A percentile compares a stretch with the other conserved stretches of the same genome.
phyloP scores from a whole-genome alignment of 371 early-diverging fungal species.

The Blakeslea trispora region DNA sequence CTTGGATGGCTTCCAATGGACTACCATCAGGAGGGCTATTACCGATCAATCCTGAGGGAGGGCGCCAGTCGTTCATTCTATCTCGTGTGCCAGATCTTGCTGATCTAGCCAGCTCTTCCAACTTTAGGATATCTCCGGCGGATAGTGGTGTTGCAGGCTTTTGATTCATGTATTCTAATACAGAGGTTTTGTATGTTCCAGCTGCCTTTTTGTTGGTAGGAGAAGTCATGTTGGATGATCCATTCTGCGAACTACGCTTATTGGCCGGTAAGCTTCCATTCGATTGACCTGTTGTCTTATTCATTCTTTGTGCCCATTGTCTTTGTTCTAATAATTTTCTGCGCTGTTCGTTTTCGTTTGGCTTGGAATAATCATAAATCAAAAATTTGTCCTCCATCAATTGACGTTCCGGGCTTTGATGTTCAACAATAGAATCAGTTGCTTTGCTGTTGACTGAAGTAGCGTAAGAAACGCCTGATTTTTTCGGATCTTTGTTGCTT shows the following conservation, averaged over 20 bases:
- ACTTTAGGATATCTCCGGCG: slow-evolving; percentile 44
- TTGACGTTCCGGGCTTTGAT: slow-evolving; percentile 43
- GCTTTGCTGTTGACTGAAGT: slow-evolving; percentile 26
- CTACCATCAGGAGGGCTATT: slow-evolving; percentile 16
- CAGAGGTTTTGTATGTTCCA: slow-evolving; percentile 41
- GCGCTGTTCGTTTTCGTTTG: slow-evolving; percentile 35
- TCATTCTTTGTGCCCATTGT: slow-evolving; percentile 46
- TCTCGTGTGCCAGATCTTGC: slow-evolving; percentile 32
- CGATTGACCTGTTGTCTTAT: slow-evolving; percentile 33
- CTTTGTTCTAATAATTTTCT: slow-evolving; percentile 17
- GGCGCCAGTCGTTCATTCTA: slow-evolving; percentile 42
- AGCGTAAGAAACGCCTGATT: slow-evolving; percentile 16
- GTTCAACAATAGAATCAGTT: slow-evolving; percentile 5
- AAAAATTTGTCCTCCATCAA: slow-evolving; percentile 67
- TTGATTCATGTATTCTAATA: slow-evolving; percentile 42
- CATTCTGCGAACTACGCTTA: neutral
- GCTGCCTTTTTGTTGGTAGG: slow-evolving; percentile 25
- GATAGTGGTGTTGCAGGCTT: slow-evolving; percentile 48
- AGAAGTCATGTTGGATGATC: slow-evolving; percentile 2
- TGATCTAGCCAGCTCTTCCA: slow-evolving; percentile 47
- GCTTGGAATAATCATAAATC: slow-evolving; percentile 66
- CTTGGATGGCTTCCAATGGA: slow-evolving; percentile 27
- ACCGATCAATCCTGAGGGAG: slow-evolving; percentile 45
- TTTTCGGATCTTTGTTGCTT: slow-evolving; percentile 27
- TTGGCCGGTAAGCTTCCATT: slow-evolving; percentile 7